Evolutionary conservation across 345 rosid genomes (phyloP).

Genomic region (Ceriops decandra): DNA sequence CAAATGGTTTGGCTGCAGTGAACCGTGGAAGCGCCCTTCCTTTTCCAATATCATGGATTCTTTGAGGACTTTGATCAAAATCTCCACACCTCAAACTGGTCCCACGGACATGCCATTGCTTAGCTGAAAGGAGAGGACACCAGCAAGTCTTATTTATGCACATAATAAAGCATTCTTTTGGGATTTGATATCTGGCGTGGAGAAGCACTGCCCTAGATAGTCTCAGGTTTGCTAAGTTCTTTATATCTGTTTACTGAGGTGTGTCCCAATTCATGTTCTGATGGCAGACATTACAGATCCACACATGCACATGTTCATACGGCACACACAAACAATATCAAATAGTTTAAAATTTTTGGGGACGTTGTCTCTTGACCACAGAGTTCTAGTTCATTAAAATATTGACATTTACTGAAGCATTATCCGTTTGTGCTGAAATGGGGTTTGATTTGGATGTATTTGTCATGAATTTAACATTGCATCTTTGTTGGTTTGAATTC

Average conservation of each 20-base stretch:
- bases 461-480: not conserved
- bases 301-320: too few relatives aligned
- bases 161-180: conserved; percentile 61
- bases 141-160: conserved; percentile 40
- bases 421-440: not conserved
- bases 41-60: conserved; percentile 79
- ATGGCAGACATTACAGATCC: too few relatives aligned
- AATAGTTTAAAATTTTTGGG: not conserved
- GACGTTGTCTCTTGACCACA: too few relatives aligned
- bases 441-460: too few relatives aligned
- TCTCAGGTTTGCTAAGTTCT: conserved; percentile 36
- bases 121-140: conserved; percentile 24
- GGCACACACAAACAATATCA: too few relatives aligned
- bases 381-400: not conserved
- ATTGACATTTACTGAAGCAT: not conserved
- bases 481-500: not conserved
- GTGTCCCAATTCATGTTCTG: too few relatives aligned
- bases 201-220: conserved; percentile 34
- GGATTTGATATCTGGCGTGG: conserved; percentile 38
- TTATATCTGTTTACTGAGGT: not conserved
- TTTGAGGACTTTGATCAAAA: conserved; percentile 65
- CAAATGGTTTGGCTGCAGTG: conserved; percentile 45
- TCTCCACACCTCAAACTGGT: conserved; percentile 54
- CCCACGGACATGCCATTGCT: conserved; percentile 47
- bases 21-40: conserved; percentile 97